Base-by-base conservation (phyloP, 768 basidiomycete species). In the Pleurotus eryngii region DNA sequence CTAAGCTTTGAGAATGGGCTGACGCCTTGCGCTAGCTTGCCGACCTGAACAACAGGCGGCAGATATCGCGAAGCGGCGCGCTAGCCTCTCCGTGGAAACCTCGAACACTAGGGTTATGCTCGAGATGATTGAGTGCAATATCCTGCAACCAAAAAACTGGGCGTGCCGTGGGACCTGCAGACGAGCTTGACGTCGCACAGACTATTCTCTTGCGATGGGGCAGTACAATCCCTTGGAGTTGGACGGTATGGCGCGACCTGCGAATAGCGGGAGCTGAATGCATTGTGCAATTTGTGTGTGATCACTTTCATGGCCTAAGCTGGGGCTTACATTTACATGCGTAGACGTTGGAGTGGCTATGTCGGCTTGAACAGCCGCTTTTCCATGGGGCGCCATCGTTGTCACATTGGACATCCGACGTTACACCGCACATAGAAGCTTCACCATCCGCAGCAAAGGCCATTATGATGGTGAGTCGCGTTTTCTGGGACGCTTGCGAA, bases 201-300 rank as follows among this genome's bases (percentile, higher is more conserved):
- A 67, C 47, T 5, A 74, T 87, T 18, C 65, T 90, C n/a, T 55
- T 87, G n/a, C 70, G 70, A 59, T 89, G 84, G 82, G 81, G 83
- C 27, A 60, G 74, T 9, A 69, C 79, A 9, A 66, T 87, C 2
- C 76, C 80, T 1, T 90, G 89, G 88, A 75, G 74, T 55, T 92
- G 90, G 88, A 69, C 65, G 9, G 67, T 77, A 5, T 90, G 87
- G 85, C 66, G 70, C 47, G 87, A 89, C 62, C 71, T 73, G 57
- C 76, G 81, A 18, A 65, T 72, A 39, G 73, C 78, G 26, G 69
- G 82, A 37, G 71, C 77, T 1, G 85, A 86, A 54, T 71, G 70
- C 26, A 72, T 87, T 46, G 67, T 74, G 4, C 65, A 66, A 47
- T 62, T 86, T 58, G 88, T 87, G 62, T 63, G 78, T 65, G 35